These are phyloP conservation scores for Candida xyloterini DNA, from an alignment of 805 yeast species.

Conservation along the genomic window DNA sequence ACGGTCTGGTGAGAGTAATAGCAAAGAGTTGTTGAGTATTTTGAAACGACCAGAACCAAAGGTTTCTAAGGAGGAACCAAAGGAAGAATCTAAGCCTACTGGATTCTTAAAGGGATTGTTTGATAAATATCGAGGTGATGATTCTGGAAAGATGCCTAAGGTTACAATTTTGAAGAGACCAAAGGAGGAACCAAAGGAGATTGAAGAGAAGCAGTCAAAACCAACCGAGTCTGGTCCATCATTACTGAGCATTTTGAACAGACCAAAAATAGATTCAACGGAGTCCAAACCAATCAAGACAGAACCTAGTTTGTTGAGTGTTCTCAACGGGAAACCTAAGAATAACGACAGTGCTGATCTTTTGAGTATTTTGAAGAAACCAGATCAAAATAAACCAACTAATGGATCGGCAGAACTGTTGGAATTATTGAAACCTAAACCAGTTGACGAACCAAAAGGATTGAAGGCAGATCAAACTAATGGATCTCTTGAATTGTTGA, in stretches of 20 bases:
- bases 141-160: slow-evolving; percentile 3
- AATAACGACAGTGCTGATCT: slow-evolving; percentile 1
- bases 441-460: slow-evolving; percentile 6
- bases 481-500: background rate
- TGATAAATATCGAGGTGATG: slow-evolving; percentile 12
- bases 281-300: no score
- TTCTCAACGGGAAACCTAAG: background rate
- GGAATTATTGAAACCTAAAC: slow-evolving; percentile 2
- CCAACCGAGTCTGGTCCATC: slow-evolving; percentile 8
- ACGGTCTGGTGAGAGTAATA: slow-evolving; percentile 32
- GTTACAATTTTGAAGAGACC: slow-evolving; percentile 9
- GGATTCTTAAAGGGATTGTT: slow-evolving; percentile 21
- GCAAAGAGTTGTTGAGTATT: slow-evolving; percentile 32
- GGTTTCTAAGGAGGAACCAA: background rate
- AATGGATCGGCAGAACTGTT: slow-evolving; percentile 9
- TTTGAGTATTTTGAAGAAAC: slow-evolving; percentile 10
- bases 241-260: slow-evolving; percentile 15
- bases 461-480: slow-evolving; percentile 1
- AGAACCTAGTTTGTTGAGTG: slow-evolving; percentile 2
- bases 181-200: slow-evolving; percentile 2
- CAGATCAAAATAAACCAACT: background rate
- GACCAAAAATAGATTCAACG: slow-evolving; percentile 11
- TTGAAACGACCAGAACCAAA: slow-evolving; percentile 14
- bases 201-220: background rate
- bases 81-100: background rate